phyloP scores from a whole-genome alignment of 345 rosid genomes.

The Arabis alpina region DNA sequence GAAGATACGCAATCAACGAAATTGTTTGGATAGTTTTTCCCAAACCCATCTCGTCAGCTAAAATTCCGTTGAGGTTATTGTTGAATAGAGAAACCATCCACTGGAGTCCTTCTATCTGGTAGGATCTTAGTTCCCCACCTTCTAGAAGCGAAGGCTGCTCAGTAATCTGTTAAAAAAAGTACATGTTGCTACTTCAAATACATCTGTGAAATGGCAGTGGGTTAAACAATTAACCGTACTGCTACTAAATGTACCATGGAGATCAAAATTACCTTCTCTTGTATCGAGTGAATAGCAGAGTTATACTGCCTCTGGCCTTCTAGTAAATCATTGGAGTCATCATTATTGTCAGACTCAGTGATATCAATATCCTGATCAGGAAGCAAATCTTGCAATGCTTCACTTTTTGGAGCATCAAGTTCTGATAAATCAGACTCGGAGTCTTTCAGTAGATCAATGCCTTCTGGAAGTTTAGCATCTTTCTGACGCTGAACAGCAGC shows the following conservation, averaged over 20 bases:
- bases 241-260: slow-evolving; percentile 9
- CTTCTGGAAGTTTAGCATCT: slow-evolving; percentile 74
- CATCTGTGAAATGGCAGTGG: slow-evolving; percentile 10
- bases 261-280: slow-evolving; percentile 74
- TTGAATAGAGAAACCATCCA: slow-evolving; percentile 99
- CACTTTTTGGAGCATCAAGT: slow-evolving; percentile 72
- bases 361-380: slow-evolving; percentile 70
- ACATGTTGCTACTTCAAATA: slow-evolving; percentile 34
- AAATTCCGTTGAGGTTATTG: slow-evolving; percentile 95
- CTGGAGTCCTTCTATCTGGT: slow-evolving; percentile 98
- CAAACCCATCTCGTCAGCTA: slow-evolving; percentile 99
- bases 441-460: slow-evolving; percentile 64
- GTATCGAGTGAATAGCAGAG: slow-evolving; percentile 92
- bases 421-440: slow-evolving; percentile 73
- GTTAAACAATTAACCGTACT: slow-evolving; percentile 14
- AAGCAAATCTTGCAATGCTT: slow-evolving; percentile 62
- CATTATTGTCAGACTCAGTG: slow-evolving; percentile 78
- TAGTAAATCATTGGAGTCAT: slow-evolving; percentile 80
- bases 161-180: slow-evolving; percentile 64
- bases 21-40: slow-evolving; percentile 99
- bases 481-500: slow-evolving; percentile 99
- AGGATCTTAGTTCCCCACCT: slow-evolving; percentile 91
- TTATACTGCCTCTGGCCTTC: slow-evolving; percentile 98
- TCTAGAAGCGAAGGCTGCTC: slow-evolving; percentile 93
- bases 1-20: slow-evolving; percentile 83